A percentile compares a stretch with the other conserved stretches of the same genome.
These are phyloP conservation scores for Trypanosoma theileri DNA, from an alignment of 208 protist genomes.

Conservation along the genomic window DNA sequence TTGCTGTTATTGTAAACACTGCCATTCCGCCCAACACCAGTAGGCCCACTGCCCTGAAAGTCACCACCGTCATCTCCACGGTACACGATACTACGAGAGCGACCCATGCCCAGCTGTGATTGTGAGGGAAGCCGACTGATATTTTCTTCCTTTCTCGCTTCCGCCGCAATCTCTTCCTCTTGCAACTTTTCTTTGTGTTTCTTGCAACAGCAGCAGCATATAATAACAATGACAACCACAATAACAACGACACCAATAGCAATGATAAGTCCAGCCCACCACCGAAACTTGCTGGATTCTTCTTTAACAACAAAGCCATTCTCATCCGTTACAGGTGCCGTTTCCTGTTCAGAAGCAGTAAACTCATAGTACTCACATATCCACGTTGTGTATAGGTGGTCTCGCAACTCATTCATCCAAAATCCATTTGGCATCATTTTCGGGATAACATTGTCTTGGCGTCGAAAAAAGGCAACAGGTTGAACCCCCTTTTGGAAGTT, in stretches of 20 bases:
- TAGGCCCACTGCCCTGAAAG: no score
- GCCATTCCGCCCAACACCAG: no score
- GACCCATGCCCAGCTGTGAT: conserved; percentile 51
- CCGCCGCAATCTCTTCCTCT: conserved; percentile 12
- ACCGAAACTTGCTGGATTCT: conserved; percentile 28
- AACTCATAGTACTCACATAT: conserved; percentile 70
- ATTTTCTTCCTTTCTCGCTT: conserved; percentile 36
- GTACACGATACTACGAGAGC: background rate
- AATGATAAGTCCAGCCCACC: conserved; percentile 51
- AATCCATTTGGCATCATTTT: conserved; percentile 33
- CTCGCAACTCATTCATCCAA: conserved; percentile 51
- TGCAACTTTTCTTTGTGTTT: conserved; percentile 31
- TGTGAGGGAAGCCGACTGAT: conserved; percentile 52
- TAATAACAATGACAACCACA: conserved; percentile 41
- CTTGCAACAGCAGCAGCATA: conserved; percentile 38
- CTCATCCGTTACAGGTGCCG: conserved; percentile 12
- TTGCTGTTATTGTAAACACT: no score
- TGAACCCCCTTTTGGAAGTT: conserved; percentile 3
- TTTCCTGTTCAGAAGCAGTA: conserved; percentile 35
- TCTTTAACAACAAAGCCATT: conserved; percentile 11
- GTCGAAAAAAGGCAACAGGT: background rate
- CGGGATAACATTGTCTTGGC: background rate
- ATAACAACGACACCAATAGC: conserved; percentile 26
- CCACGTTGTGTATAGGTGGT: conserved; percentile 47
- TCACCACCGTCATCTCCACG: no score